phyloP scores from a whole-genome alignment of 345 rosid genomes.

The Cochlearia excelsa region DNA sequence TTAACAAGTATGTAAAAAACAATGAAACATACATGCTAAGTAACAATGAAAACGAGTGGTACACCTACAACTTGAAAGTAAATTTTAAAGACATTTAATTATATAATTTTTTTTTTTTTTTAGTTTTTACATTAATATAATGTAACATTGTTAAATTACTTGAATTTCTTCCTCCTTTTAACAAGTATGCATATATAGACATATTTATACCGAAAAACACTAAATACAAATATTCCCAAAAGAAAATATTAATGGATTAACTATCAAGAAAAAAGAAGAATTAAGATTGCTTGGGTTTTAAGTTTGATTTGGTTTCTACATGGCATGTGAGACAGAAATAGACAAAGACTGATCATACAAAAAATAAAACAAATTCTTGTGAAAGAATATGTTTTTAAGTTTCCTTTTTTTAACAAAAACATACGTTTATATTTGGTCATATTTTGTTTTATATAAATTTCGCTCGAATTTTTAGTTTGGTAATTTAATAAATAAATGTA shows the following conservation, averaged over 20 bases:
- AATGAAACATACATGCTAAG: constrained; percentile 28
- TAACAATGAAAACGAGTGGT: constrained; percentile 29
- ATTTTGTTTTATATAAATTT: neutral
- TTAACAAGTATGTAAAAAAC: constrained; percentile 27
- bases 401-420: constrained; percentile 23
- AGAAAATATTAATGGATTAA: constrained; percentile 18
- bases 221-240: neutral
- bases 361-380: constrained; percentile 39
- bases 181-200: no score
- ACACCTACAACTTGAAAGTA: constrained; percentile 33
- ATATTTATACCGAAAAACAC: neutral
- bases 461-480: constrained; percentile 2
- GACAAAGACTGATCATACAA: constrained; percentile 27
- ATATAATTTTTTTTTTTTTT: neutral
- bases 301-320: constrained; percentile 42
- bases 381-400: constrained; percentile 38
- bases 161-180: no score
- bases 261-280: no score
- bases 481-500: no score
- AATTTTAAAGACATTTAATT: constrained; percentile 16
- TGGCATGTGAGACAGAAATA: constrained; percentile 30
- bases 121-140: constrained; percentile 8
- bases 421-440: no score
- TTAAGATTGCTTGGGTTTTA: constrained; percentile 59
- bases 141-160: constrained; percentile 3